A percentile compares a stretch with the other conserved stretches of the same genome.
Evolutionary conservation across 2,329 filamentous ascomycete genomes (phyloP).

Genomic region (Kalaharituber pfeilii): DNA sequence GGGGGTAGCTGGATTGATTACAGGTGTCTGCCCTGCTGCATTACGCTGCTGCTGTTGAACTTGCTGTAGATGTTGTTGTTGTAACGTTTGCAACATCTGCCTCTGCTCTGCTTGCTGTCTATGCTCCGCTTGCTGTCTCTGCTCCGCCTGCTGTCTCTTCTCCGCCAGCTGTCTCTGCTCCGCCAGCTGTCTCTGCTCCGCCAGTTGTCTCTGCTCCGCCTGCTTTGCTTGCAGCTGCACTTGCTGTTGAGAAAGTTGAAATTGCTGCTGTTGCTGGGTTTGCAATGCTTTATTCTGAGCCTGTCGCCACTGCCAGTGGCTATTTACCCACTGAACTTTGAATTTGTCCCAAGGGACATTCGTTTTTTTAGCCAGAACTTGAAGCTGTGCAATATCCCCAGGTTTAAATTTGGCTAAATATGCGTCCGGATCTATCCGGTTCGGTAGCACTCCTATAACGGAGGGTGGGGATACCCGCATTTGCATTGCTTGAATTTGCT

Average conservation of each 20-base stretch:
- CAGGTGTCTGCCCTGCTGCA: neutral
- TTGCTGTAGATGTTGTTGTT: neutral
- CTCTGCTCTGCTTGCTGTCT: neutral
- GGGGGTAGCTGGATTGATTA: neutral
- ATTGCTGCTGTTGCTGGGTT: neutral
- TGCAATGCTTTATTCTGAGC: neutral
- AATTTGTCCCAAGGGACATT: too few relatives aligned
- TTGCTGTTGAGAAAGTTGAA: neutral
- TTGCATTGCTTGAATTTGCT: too few relatives aligned
- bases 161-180: neutral
- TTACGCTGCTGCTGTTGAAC: neutral
- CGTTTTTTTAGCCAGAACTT: too few relatives aligned
- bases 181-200: neutral
- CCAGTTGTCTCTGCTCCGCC: neutral
- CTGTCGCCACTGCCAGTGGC: neutral
- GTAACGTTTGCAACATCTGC: neutral
- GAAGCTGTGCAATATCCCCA: too few relatives aligned
- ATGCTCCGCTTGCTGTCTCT: neutral
- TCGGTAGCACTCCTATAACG: too few relatives aligned
- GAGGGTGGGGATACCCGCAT: too few relatives aligned
- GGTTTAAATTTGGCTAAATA: too few relatives aligned
- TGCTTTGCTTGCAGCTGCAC: neutral
- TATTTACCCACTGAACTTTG: too few relatives aligned
- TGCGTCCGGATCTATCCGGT: too few relatives aligned
- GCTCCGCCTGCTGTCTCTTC: neutral